Evolutionary conservation across 2,329 filamentous ascomycete genomes (phyloP).

Genomic region (Paecilomyces sp.): DNA sequence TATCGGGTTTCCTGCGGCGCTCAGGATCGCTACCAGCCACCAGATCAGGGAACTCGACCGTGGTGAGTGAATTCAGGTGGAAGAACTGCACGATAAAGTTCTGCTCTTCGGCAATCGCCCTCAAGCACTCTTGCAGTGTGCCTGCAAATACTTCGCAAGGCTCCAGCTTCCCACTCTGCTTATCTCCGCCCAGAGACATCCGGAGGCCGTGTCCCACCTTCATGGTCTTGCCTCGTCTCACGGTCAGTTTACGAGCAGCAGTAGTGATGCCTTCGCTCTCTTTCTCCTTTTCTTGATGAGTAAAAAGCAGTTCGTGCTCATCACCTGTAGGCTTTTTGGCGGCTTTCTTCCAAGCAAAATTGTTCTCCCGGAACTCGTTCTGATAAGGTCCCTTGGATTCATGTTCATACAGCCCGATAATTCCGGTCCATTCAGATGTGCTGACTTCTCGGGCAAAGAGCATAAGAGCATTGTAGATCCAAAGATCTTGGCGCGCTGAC

Average conservation of each 20-base stretch:
- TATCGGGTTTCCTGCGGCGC: conserved; percentile 62
- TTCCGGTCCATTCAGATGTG: conserved; percentile 67
- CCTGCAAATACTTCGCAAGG: conserved; percentile 76
- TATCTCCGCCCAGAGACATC: conserved; percentile 46
- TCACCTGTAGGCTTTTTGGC: conserved; percentile 68
- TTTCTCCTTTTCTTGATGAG: conserved; percentile 79
- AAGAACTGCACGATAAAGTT: conserved; percentile 98
- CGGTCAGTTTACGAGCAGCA: conserved; percentile 81
- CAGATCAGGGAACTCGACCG: conserved; percentile 74
- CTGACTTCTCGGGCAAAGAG: conserved; percentile 85
- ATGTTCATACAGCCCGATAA: conserved; percentile 74
- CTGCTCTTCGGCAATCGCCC: conserved; percentile 84
- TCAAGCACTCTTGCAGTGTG: conserved; percentile 73
- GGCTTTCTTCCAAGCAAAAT: conserved; percentile 71
- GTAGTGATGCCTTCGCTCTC: conserved; percentile 61
- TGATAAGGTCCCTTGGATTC: conserved; percentile 71
- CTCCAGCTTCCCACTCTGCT: conserved; percentile 58
- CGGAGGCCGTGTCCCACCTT: conserved; percentile 36
- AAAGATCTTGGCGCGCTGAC: conserved; percentile 64
- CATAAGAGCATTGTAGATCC: conserved; percentile 81
- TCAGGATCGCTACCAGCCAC: conserved; percentile 61
- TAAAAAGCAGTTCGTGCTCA: conserved; percentile 81
- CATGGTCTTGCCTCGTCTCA: conserved; percentile 82
- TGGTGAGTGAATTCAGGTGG: conserved; percentile 80
- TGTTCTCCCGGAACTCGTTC: conserved; percentile 71